These are phyloP conservation scores for Brettanomyces naardenensis DNA, from an alignment of 805 yeast genomes.

Conservation along the genomic window DNA sequence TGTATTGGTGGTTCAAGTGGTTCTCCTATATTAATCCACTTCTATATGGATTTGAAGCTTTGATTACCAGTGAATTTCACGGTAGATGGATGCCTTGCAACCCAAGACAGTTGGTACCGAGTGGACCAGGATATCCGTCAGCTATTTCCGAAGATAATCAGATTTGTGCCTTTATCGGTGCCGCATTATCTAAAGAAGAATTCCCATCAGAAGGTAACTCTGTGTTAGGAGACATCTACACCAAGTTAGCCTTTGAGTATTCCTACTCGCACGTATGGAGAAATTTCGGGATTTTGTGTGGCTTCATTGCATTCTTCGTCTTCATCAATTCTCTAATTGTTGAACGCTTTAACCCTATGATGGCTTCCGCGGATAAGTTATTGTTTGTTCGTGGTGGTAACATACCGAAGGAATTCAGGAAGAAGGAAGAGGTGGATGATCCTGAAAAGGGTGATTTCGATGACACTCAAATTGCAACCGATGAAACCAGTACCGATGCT, in stretches of 20 bases:
- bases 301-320: conserved; percentile 34
- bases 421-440: conserved; percentile 5
- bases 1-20: conserved; percentile 62
- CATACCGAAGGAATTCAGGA: conserved; percentile 20
- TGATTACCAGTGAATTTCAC: conserved; percentile 51
- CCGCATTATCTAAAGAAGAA: conserved; percentile 22
- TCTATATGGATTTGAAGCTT: conserved; percentile 41
- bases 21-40: conserved; percentile 42
- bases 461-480: conserved; percentile 9
- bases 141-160: conserved; percentile 29
- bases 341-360: conserved; percentile 25
- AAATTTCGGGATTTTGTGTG: conserved; percentile 52
- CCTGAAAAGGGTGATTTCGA: conserved; percentile 20
- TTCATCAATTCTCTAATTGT: conserved; percentile 19
- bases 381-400: conserved; percentile 21
- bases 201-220: conserved; percentile 19
- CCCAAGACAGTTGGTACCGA: conserved; percentile 35
- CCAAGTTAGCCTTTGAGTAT: conserved; percentile 40
- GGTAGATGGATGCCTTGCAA: conserved; percentile 46
- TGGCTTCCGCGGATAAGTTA: conserved; percentile 27
- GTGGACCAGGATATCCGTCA: conserved; percentile 46
- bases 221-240: conserved; percentile 47
- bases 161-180: conserved; percentile 48
- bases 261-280: conserved; percentile 64
- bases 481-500: conserved; percentile 2